Percentiles rank a stretch among this genome's conserved stretches.
These are phyloP conservation scores for Pleurostoma richardsiae DNA, from an alignment of 2,329 filamentous ascomycete genomes.

Conservation along the genomic window DNA sequence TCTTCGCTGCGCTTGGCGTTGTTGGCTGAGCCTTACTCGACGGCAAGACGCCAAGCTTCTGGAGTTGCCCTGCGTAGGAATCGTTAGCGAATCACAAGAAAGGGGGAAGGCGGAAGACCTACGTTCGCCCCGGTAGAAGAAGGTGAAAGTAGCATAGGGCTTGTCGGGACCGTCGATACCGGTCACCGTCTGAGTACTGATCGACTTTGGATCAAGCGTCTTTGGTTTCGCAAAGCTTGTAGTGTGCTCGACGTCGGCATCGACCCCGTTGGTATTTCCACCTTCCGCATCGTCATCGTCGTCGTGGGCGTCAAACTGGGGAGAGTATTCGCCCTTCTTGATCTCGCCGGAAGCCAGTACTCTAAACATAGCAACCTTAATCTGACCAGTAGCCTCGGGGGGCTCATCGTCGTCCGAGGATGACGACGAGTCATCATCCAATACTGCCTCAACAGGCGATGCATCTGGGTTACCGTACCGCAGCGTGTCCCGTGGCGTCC, in stretches of 20 bases:
- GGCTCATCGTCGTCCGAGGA: slow-evolving; percentile 78
- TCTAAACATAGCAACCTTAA: slow-evolving; percentile 95
- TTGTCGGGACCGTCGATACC: slow-evolving; percentile 94
- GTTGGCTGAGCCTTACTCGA: slow-evolving; percentile 60
- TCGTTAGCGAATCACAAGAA: slow-evolving; percentile 13
- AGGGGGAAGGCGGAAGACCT: slow-evolving; percentile 35
- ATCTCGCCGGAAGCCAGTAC: slow-evolving; percentile 95
- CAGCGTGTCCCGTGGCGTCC: slow-evolving; percentile 52
- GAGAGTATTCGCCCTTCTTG: slow-evolving; percentile 95
- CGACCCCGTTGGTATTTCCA: slow-evolving; percentile 47
- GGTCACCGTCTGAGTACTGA: slow-evolving; percentile 98
- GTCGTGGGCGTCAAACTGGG: slow-evolving; percentile 94
- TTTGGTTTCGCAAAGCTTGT: slow-evolving; percentile 98
- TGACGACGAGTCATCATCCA: slow-evolving; percentile 69
- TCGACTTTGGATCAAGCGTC: slow-evolving; percentile 90
- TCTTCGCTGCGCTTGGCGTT: slow-evolving; percentile 60
- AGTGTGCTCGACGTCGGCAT: slow-evolving; percentile 89
- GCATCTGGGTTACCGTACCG: slow-evolving; percentile 75
- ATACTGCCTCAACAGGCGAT: slow-evolving; percentile 65
- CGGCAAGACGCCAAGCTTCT: slow-evolving; percentile 89
- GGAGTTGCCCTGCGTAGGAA: slow-evolving; percentile 67
- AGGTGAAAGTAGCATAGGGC: slow-evolving; percentile 95
- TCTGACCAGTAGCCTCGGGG: slow-evolving; percentile 92
- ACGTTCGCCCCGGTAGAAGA: slow-evolving; percentile 95
- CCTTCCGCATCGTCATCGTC: slow-evolving; percentile 70